phyloP scores from a whole-genome alignment of 768 basidiomycete species.

The Mrakia blollopis region DNA sequence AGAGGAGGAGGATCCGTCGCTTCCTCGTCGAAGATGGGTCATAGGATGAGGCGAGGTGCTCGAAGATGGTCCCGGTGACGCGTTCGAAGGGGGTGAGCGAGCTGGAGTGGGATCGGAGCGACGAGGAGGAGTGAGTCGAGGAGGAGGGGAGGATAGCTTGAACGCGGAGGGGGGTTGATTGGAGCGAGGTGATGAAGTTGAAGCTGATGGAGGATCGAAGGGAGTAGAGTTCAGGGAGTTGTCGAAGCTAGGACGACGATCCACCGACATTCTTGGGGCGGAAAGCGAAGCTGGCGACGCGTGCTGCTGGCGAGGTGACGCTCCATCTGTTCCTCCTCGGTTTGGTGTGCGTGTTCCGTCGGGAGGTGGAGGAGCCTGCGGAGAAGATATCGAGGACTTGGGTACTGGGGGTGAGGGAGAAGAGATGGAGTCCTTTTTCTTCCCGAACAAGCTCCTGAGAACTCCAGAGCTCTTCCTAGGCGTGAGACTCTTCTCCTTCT shows the following conservation, averaged over 20 bases:
- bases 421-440: conserved; percentile 24
- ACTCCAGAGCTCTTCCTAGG: conserved; percentile 32
- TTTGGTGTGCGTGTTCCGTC: not conserved
- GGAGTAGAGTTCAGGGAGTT: not conserved
- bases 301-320: conserved; percentile 1
- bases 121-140: conserved; percentile 1
- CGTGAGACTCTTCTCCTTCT: conserved; percentile 22
- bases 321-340: not conserved
- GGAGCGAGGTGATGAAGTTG: not conserved
- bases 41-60: not conserved
- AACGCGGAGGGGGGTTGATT: not conserved
- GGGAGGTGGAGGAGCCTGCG: not conserved
- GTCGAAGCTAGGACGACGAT: not conserved
- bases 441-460: conserved; percentile 29
- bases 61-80: conserved; percentile 1
- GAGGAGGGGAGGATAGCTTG: not conserved
- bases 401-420: conserved; percentile 2
- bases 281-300: not conserved
- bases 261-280: not conserved
- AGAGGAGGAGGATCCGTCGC: conserved; percentile 9
- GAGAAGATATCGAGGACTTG: conserved; percentile 6
- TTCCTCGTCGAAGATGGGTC: not conserved
- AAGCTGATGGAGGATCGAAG: not conserved
- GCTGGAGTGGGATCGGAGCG: not conserved
- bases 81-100: not conserved